Evolutionary conservation across 805 yeast species (phyloP).

Genomic region (Lipomyces sp.): DNA sequence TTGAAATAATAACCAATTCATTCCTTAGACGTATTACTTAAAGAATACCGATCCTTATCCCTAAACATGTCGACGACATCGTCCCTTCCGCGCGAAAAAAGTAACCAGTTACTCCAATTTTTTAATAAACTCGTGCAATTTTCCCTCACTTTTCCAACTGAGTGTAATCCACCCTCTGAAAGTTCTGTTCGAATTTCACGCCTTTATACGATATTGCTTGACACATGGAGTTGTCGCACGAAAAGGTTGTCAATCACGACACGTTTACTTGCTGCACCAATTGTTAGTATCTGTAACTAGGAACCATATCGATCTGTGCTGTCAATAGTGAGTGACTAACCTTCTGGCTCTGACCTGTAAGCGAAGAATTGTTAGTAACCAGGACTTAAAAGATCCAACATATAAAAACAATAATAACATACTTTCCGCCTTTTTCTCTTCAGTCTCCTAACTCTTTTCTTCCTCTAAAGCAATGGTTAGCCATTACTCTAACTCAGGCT

Average conservation of each 20-base stretch:
- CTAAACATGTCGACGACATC: neutral
- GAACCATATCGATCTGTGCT: neutral
- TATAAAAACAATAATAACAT: neutral
- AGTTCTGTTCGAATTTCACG: neutral
- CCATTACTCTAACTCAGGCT: neutral
- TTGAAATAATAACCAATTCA: neutral
- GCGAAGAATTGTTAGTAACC: neutral
- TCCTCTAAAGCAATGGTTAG: conserved; percentile 60
- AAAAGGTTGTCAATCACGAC: conserved; percentile 14
- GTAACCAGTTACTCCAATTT: conserved; percentile 4
- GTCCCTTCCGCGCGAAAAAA: neutral
- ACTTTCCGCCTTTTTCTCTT: conserved; percentile 99
- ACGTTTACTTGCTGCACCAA: conserved; percentile 29
- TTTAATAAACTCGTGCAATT: neutral
- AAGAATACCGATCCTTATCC: neutral
- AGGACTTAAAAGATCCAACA: neutral
- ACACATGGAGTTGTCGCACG: neutral
- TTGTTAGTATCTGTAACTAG: conserved; percentile 16
- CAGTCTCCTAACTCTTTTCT: conserved; percentile 99
- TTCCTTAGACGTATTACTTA: neutral
- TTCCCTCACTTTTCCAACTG: neutral
- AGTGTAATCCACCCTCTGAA: neutral
- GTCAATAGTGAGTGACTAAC: conserved; percentile 18
- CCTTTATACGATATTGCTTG: neutral
- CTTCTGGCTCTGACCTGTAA: conserved; percentile 91